Conservation (phyloP, 2,329 filamentous ascomycete species). For the Trichoderma endophyticum region DNA sequence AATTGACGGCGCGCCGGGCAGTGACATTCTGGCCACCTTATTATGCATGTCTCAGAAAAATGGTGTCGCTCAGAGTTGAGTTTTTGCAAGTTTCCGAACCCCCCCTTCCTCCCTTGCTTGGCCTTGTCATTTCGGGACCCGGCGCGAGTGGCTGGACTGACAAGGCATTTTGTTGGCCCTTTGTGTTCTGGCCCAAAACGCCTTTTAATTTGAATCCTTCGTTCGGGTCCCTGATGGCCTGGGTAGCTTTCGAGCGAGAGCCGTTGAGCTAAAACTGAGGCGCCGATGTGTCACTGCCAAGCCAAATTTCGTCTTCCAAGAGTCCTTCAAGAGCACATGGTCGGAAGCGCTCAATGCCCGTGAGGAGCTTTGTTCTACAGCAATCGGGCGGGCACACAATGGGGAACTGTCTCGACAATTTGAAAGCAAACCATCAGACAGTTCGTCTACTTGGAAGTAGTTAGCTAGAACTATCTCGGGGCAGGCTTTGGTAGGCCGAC, state of each 20-base stretch:
- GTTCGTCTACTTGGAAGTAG: neutral
- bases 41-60: slow-evolving; percentile 7
- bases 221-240: neutral
- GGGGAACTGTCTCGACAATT: neutral
- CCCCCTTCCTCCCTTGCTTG: neutral
- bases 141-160: neutral
- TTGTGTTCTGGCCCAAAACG: neutral
- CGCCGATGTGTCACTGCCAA: neutral
- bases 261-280: neutral
- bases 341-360: neutral
- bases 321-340: neutral
- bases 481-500: neutral
- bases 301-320: neutral
- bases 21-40: neutral
- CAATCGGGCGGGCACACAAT: neutral
- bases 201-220: neutral
- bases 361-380: neutral
- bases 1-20: neutral
- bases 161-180: neutral
- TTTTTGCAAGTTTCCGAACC: neutral
- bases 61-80: neutral
- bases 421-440: neutral
- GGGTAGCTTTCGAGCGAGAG: neutral
- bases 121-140: neutral
- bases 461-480: neutral